Evolutionary conservation across 2,329 filamentous ascomycete species (phyloP).

Genomic region (Fusarium musae): DNA sequence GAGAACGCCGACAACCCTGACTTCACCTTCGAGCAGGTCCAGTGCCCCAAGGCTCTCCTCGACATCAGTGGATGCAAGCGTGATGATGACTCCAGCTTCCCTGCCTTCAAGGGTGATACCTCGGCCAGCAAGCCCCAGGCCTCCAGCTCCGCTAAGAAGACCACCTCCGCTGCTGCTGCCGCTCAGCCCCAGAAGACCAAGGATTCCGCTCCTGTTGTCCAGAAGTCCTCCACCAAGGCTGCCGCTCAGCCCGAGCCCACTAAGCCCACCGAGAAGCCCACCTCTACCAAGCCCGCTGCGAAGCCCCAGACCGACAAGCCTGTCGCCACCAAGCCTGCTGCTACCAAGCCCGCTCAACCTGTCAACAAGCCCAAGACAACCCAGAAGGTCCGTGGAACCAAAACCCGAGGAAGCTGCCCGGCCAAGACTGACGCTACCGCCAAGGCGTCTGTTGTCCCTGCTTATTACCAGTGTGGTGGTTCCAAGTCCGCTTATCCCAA

Average conservation of each 20-base stretch:
- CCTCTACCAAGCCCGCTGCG: background rate
- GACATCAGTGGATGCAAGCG: slow-evolving; percentile 52
- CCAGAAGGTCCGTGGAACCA: slow-evolving; percentile 28
- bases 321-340: slow-evolving; percentile 7
- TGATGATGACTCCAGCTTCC: slow-evolving; percentile 46
- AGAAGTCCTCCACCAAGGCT: slow-evolving; percentile 25
- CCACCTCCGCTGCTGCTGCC: background rate
- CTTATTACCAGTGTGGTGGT: slow-evolving; percentile 39
- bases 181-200: slow-evolving; percentile 18
- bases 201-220: slow-evolving; percentile 13
- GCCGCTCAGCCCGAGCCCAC: slow-evolving; percentile 7
- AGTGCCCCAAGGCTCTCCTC: slow-evolving; percentile 63
- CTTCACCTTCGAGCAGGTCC: slow-evolving; percentile 65
- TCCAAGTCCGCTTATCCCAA: slow-evolving; percentile 36
- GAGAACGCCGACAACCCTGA: slow-evolving; percentile 66
- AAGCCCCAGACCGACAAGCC: slow-evolving; percentile 4
- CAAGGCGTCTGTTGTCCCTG: slow-evolving; percentile 26
- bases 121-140: slow-evolving; percentile 21
- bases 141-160: background rate
- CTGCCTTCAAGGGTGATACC: slow-evolving; percentile 34
- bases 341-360: slow-evolving; percentile 6
- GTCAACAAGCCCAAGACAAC: slow-evolving; percentile 8
- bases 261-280: slow-evolving; percentile 8
- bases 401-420: slow-evolving; percentile 26
- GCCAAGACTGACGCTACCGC: slow-evolving; percentile 22